Base-by-base conservation (phyloP, 495 filamentous ascomycete species). In the Ascobolus immersus region DNA sequence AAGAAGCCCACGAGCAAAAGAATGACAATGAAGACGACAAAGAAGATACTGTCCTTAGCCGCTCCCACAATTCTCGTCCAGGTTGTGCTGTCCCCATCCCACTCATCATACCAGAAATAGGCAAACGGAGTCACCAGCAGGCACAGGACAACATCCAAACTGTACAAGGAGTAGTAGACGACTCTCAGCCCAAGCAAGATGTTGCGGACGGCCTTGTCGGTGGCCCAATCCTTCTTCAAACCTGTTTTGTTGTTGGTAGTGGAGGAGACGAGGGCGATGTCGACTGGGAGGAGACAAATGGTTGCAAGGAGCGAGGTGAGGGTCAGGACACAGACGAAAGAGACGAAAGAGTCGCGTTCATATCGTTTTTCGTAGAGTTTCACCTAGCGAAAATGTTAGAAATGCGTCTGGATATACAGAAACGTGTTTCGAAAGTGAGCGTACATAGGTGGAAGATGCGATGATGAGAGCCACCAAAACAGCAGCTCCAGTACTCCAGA, bases 31-130 rank as follows among this genome's bases (percentile, higher is more conserved):
- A 96, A 60, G 3, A 68, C 55, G 36, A 93, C 53, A 47, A 96
- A 94, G 29, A 62, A 71, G 20, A 84, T 53, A 11, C 86, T 91
- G 50, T 93, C 94, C 55, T 91, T 94, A 42, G 77, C 55, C 20
- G 86, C 79, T 8, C 69, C 67, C 70, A 71, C 80, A 37, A 92
- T 65, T 57, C 21, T 77, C 76, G 32, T 77, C 73, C 55, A 90
- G 73, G 44, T 84, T 77, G 44, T 89, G 23, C 42, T 38, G 30
- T 49, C 46, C n/a, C 41, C 31, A 40, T 49, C 46, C 45, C 45
- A 86, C 53, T 94, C 89, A 54, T 99, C 86, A 40, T 89, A 49
- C 69, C 71, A 92, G 54, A 99, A 99, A 55, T 94, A 99, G 9
- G 80, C 71, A 49, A 99, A 99, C 1, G 86, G 86, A 13, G 92